These are phyloP conservation scores for Schwanniomyces pseudopolymorphus DNA, from an alignment of 805 yeast species.

Conservation along the genomic window DNA sequence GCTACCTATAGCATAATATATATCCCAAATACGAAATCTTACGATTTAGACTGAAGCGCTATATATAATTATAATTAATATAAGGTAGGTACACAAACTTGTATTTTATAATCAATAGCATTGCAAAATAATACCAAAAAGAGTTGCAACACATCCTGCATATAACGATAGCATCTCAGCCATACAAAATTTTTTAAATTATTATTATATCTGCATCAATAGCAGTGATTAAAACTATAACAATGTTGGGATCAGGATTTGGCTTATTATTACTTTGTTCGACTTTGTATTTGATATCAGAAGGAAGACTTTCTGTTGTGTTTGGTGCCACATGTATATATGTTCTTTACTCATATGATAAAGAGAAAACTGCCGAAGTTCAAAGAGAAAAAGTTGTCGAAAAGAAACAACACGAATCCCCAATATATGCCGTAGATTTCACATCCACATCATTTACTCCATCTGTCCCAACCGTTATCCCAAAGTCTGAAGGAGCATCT, in stretches of 20 bases:
- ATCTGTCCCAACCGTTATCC: constrained; percentile 16
- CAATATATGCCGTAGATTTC: constrained; percentile 43
- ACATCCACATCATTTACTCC: constrained; percentile 34
- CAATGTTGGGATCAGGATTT: constrained; percentile 11
- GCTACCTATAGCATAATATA: neutral
- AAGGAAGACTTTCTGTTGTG: constrained; percentile 43
- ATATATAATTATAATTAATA: neutral
- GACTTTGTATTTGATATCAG: constrained; percentile 33
- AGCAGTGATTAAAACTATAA: neutral
- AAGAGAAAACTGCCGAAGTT: neutral
- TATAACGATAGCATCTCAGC: constrained; percentile 8
- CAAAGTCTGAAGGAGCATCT: constrained; percentile 11
- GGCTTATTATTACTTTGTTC: constrained; percentile 21
- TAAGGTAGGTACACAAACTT: neutral
- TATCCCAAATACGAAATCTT: neutral
- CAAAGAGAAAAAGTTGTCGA: neutral
- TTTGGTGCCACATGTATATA: constrained; percentile 19
- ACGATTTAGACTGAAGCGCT: neutral
- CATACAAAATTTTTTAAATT: constrained; percentile 4
- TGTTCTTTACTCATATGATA: neutral
- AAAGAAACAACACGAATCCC: constrained; percentile 19
- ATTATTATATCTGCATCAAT: neutral
- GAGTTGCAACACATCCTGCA: neutral
- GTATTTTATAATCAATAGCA: neutral
- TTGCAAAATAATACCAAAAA: neutral